Base-by-base conservation (phyloP, 169 alveolate species). In the Toxoplasma gondii region DNA sequence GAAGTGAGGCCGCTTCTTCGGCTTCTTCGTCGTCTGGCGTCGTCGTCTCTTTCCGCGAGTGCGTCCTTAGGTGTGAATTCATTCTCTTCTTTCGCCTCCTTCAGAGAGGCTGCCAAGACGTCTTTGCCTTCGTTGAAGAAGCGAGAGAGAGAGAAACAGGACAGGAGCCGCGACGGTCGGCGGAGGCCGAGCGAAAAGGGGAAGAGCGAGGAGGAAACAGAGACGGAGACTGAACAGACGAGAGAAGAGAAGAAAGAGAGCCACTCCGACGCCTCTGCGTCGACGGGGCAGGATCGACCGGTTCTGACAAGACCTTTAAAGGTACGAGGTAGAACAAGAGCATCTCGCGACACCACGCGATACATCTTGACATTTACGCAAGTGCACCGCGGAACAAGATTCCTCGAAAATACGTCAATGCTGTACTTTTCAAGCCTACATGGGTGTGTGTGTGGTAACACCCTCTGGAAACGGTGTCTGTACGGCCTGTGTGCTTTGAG, bases 1-100 rank as follows among this genome's bases (percentile, higher is more conserved):
- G 49, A 78, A 78, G 86, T 78, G 12, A 17, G 86, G 2, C 86
- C 86, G 39, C 86, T 78, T 17, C 86, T 78, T 78, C 86, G 86
- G 1, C 29, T 78, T 38, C 86, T 78, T 78, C 86, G 86, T 19
- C 86, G 86, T 4, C 86, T 24, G 9, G 86, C 86, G 45, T 78
- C 86, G 86, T 7, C 19, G 45, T 78, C 86, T n/a, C 43, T 78
- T n/a, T 78, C 86, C n/a, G 5, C 45, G 86, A 45, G 22, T 41
- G 86, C 39, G 7, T 78, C 49, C 10, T 19, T 16, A 45, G 43
- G 86, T 31, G 43, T 78, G n/a, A 78, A 78, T 45, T 19, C 86
- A 1, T 19, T 19, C 4, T n/a, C 86, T 7, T 29, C 39, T 19
- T 78, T 78, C 43, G 22, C 86, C 4, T 78, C 86, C 24, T 78